Base-by-base conservation (phyloP, 345 rosid species). In the Psidium friedrichsthalianum region DNA sequence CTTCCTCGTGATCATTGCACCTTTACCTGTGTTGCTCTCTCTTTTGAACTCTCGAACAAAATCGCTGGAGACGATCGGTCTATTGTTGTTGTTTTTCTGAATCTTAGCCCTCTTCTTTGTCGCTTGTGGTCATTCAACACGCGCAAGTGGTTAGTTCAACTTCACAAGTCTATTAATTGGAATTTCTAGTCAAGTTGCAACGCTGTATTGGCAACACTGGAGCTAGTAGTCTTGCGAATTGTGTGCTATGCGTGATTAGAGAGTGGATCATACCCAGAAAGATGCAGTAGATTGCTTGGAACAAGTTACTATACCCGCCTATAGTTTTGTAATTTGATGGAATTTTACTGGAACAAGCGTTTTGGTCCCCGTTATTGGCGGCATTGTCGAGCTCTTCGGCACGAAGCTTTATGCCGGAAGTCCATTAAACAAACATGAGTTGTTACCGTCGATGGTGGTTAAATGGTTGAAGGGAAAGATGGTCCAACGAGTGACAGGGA, bases 371-470 rank as follows among this genome's bases (percentile, higher is more conserved):
- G 93, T 94, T 14, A 55, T 82, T 36, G 94, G 96, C 76, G 98
- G 99, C 83, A 91, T 95, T 20, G n/a, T 95, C 83, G 99, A 97
- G 96, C 95, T 97, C 32, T 95, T 91, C 89, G 88, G 93, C 83
- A 87, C 90, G 20, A 89, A 84, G 87, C 88, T 89, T 89, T n/a
- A n/a, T n/a, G n/a, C n/a, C n/a, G n/a, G n/a, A n/a, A n/a, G n/a
- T n/a, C n/a, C n/a, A n/a, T n/a, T n/a, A n/a, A n/a, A n/a, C n/a
- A n/a, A n/a, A n/a, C n/a, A n/a, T n/a, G n/a, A n/a, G n/a, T n/a
- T n/a, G n/a, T n/a, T n/a, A n/a, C n/a, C n/a, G n/a, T n/a, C n/a
- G n/a, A n/a, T n/a, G n/a, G n/a, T n/a, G n/a, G n/a, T n/a, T n/a
- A n/a, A n/a, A n/a, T n/a, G n/a, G n/a, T n/a, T n/a, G n/a, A n/a